Conservation (phyloP, 768 basidiomycete species). For the Mycena rosella region DNA sequence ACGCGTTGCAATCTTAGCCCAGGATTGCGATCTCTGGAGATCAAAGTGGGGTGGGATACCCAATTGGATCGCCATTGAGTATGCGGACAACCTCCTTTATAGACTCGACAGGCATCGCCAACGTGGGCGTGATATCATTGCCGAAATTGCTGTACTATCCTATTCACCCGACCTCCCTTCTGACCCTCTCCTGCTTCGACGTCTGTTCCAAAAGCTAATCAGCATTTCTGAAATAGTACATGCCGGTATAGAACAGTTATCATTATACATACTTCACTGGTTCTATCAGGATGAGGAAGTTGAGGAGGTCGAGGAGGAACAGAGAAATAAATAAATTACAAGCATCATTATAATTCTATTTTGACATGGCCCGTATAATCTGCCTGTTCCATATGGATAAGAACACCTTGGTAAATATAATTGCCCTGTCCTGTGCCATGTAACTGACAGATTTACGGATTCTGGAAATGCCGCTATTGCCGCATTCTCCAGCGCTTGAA, state of each 20-base stretch:
- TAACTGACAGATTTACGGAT: conserved; percentile 46
- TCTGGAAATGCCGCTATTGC: conserved; percentile 35
- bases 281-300: too few relatives aligned
- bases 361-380: not conserved
- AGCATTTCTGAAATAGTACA: not conserved
- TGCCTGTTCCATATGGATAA: conserved; percentile 33
- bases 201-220: not conserved
- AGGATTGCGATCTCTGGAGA: not conserved
- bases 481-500: conserved; percentile 40
- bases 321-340: too few relatives aligned
- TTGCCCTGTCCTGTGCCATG: conserved; percentile 42
- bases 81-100: not conserved
- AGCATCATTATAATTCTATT: not conserved
- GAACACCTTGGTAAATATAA: conserved; percentile 42
- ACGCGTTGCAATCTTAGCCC: not conserved
- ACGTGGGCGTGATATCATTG: not conserved
- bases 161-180: not conserved
- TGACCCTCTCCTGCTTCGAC: not conserved
- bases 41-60: not conserved
- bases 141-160: not conserved
- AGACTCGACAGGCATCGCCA: not conserved
- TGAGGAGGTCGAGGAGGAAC: too few relatives aligned
- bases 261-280: not conserved
- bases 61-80: not conserved
- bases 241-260: not conserved